Conservation (phyloP, 768 basidiomycete genomes). For the Pleurotus eryngii region DNA sequence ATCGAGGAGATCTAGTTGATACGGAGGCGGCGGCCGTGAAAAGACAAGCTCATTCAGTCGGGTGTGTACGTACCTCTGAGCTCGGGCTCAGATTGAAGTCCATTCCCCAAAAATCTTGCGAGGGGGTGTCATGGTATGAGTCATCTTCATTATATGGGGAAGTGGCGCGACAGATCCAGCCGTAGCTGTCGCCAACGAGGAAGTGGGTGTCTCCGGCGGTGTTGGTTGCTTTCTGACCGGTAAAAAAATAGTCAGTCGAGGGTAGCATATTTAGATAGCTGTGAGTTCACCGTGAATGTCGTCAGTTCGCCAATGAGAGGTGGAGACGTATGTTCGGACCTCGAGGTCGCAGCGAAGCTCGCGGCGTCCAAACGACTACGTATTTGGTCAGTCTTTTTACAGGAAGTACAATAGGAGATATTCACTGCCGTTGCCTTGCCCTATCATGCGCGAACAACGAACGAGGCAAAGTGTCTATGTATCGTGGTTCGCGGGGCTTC, state of each 20-base stretch:
- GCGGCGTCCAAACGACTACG: not conserved
- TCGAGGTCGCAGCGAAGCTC: conserved; percentile 31
- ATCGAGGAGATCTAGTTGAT: conserved; percentile 48
- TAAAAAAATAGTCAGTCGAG: not conserved
- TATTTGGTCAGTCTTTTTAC: not conserved
- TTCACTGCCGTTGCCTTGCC: not conserved
- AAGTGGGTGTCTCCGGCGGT: conserved; percentile 28
- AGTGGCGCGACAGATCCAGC: conserved; percentile 45
- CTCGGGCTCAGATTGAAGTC: conserved; percentile 40
- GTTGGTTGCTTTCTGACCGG: conserved; percentile 26
- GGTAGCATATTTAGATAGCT: not conserved
- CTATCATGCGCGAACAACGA: not conserved
- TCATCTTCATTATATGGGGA: conserved; percentile 12
- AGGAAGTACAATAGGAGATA: not conserved
- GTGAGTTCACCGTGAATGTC: conserved; percentile 43
- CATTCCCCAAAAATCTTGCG: conserved; percentile 36
- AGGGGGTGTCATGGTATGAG: conserved; percentile 7
- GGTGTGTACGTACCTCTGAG: conserved; percentile 27
- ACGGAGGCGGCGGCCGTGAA: too few relatives aligned
- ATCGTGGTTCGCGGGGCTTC: not conserved
- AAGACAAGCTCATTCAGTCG: too few relatives aligned
- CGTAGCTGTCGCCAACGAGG: conserved; percentile 49
- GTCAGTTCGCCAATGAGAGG: conserved; percentile 38
- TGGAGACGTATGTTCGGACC: conserved; percentile 21
- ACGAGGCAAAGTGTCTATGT: not conserved